These are phyloP conservation scores for Neobulgaria alba DNA, from an alignment of 2,329 filamentous ascomycete genomes.

Conservation along the genomic window DNA sequence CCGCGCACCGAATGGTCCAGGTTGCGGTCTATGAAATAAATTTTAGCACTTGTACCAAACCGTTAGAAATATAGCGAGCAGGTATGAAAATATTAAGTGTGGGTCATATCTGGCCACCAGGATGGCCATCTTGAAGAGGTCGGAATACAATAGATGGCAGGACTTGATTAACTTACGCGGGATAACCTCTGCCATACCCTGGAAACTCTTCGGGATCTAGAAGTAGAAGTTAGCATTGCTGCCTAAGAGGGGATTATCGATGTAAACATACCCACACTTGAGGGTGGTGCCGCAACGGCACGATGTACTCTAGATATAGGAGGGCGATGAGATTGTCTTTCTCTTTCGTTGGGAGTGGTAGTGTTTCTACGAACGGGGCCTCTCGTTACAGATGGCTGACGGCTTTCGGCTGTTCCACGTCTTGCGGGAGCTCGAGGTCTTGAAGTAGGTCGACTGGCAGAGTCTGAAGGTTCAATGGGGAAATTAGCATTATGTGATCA, in stretches of 20 bases:
- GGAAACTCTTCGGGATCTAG: constrained; percentile 51
- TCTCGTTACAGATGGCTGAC: constrained; percentile 32
- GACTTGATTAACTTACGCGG: constrained; percentile 3
- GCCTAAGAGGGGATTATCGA: background rate
- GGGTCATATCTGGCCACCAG: too few relatives aligned
- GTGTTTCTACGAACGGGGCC: constrained; percentile 32
- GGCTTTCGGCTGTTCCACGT: constrained; percentile 25
- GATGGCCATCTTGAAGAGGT: too few relatives aligned
- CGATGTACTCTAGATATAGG: constrained; percentile 34
- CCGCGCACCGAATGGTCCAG: constrained; percentile 21
- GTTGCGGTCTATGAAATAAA: constrained; percentile 25
- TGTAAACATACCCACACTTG: constrained; percentile 41
- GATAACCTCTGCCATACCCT: constrained; percentile 34
- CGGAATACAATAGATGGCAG: too few relatives aligned
- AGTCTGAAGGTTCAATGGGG: constrained; percentile 40
- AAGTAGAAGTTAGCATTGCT: background rate
- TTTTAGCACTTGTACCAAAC: background rate
- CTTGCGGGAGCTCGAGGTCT: constrained; percentile 18
- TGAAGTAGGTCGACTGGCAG: constrained; percentile 44
- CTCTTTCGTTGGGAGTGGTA: too few relatives aligned
- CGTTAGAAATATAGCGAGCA: too few relatives aligned
- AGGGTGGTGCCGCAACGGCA: constrained; percentile 42
- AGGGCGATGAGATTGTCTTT: constrained; percentile 30
- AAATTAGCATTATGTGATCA: background rate
- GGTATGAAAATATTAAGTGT: too few relatives aligned